Conservation (phyloP, 2,329 filamentous ascomycete species). For the Daldinia sp. region DNA sequence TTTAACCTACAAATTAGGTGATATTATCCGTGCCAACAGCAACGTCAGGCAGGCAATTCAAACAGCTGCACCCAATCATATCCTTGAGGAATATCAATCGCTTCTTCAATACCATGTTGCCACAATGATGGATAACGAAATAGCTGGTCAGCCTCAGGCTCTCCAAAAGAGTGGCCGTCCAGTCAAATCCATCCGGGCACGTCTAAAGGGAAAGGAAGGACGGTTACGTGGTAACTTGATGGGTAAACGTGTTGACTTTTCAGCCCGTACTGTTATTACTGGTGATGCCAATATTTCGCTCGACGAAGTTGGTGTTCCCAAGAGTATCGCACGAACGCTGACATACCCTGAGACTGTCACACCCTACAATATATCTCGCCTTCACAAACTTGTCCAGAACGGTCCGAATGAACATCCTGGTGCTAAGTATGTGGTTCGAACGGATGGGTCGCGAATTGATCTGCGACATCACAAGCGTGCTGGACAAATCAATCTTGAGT, state of each 20-base stretch:
- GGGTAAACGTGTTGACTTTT: conserved; percentile 99
- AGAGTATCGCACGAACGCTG: conserved; percentile 88
- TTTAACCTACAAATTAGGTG: conserved; percentile 97
- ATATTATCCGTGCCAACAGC: conserved; percentile 97
- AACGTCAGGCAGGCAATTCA: conserved; percentile 91
- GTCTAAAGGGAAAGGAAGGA: conserved; percentile 98
- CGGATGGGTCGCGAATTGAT: conserved; percentile 93
- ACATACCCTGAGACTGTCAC: conserved; percentile 98
- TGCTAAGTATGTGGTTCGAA: conserved; percentile 94
- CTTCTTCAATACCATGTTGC: conserved; percentile 97
- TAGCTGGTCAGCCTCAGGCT: conserved; percentile 92
- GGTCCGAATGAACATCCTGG: conserved; percentile 95
- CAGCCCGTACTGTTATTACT: conserved; percentile 98
- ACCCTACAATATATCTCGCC: conserved; percentile 94
- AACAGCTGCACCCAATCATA: conserved; percentile 90
- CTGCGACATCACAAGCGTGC: conserved; percentile 91
- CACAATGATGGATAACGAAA: conserved; percentile 99
- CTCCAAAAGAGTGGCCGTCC: conserved; percentile 97
- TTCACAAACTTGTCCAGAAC: conserved; percentile 89
- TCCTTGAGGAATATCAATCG: conserved; percentile 88
- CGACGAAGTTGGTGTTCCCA: conserved; percentile 95
- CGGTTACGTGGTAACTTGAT: conserved; percentile 98
- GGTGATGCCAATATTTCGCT: conserved; percentile 96
- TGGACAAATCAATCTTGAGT: conserved; percentile 85
- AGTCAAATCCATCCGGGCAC: conserved; percentile 94